Conservation (phyloP, 2,329 filamentous ascomycete species). For the Apiospora pterosperma region DNA sequence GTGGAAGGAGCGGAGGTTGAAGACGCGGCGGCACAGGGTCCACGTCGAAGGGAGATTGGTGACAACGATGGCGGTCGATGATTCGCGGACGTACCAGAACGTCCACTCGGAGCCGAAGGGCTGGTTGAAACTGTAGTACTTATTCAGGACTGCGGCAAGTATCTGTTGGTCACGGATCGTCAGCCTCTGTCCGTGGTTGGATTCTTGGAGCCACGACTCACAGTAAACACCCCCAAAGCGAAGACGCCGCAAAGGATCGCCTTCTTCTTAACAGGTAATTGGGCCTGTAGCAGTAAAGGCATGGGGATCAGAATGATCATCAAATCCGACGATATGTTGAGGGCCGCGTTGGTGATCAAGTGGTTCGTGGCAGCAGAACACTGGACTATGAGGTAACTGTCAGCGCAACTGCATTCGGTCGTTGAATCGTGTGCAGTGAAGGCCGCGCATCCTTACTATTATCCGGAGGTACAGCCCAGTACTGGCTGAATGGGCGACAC, state of each 20-base stretch:
- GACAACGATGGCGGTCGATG: conserved; percentile 41
- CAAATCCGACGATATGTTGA: conserved; percentile 59
- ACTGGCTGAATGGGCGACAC: conserved; percentile 53
- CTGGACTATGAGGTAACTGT: conserved; percentile 45
- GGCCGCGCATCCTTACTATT: conserved; percentile 34
- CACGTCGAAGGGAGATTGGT: conserved; percentile 41
- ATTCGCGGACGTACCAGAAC: conserved; percentile 44
- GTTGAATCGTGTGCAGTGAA: too few relatives aligned
- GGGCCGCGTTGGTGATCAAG: conserved; percentile 53
- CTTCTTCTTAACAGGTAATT: conserved; percentile 49
- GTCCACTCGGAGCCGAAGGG: conserved; percentile 37
- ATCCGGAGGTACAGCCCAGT: conserved; percentile 54
- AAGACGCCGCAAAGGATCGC: conserved; percentile 45
- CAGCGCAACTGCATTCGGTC: conserved; percentile 7
- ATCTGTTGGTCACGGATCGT: conserved; percentile 33
- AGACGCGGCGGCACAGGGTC: conserved; percentile 36
- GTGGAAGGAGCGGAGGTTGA: conserved; percentile 32
- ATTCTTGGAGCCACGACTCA: too few relatives aligned
- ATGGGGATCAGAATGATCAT: conserved; percentile 57
- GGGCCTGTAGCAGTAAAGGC: conserved; percentile 47
- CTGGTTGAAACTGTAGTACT: conserved; percentile 38
- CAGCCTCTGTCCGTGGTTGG: background rate
- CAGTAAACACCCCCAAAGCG: conserved; percentile 43
- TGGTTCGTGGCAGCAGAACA: conserved; percentile 56
- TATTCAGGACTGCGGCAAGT: conserved; percentile 46